Conservation (phyloP, 352 stramenopile species). For the Phytophthora meadii region DNA sequence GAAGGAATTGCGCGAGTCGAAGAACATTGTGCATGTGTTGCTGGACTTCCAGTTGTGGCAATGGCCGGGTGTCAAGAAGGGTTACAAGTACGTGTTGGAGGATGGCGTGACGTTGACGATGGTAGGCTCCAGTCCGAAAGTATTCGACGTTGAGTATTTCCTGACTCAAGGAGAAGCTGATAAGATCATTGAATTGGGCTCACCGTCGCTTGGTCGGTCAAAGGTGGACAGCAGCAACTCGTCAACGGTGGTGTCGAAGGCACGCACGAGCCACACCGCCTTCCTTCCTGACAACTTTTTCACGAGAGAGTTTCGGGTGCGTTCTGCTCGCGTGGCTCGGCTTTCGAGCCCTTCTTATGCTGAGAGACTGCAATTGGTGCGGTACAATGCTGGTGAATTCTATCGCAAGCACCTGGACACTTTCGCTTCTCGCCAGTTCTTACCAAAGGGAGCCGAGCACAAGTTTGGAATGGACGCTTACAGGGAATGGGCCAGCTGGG, state of each 20-base stretch:
- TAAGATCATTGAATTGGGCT: conserved; percentile 58
- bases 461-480: conserved; percentile 63
- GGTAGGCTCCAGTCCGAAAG: conserved; percentile 66
- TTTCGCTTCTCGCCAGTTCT: conserved; percentile 72
- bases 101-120: conserved; percentile 74
- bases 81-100: conserved; percentile 77
- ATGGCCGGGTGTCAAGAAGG: conserved; percentile 83
- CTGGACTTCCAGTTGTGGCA: conserved; percentile 87
- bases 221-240: conserved; percentile 71
- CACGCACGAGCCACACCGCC: conserved; percentile 80
- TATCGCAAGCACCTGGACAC: conserved; percentile 85
- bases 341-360: conserved; percentile 69
- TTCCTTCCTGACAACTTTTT: conserved; percentile 71
- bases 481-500: conserved; percentile 70
- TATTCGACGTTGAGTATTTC: conserved; percentile 77
- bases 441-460: conserved; percentile 51
- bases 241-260: conserved; percentile 58
- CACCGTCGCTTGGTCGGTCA: conserved; percentile 58
- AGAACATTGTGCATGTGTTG: conserved; percentile 77
- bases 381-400: conserved; percentile 79
- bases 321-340: conserved; percentile 63
- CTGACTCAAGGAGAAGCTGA: conserved; percentile 62
- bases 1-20: conserved; percentile 51
- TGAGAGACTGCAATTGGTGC: conserved; percentile 76
- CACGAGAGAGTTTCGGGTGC: conserved; percentile 71